phyloP scores from a whole-genome alignment of 2,329 filamentous ascomycete species.

The Colletotrichum sansevieriae region DNA sequence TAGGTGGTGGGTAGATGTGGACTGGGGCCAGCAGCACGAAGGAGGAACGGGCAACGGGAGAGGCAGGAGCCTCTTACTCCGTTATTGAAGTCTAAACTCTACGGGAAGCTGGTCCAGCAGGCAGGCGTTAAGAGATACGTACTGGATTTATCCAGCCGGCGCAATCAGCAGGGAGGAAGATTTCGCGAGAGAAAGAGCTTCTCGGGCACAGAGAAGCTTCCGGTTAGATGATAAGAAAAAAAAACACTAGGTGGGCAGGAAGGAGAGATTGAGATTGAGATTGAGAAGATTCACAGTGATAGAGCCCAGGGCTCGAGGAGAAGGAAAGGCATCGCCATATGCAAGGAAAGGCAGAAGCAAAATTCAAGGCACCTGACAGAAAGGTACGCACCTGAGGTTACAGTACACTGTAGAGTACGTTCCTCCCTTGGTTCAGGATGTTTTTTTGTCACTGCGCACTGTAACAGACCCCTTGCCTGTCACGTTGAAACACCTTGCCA shows the following conservation, averaged over 20 bases:
- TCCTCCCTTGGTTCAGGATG: neutral
- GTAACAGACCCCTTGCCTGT: neutral
- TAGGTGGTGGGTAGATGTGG: neutral
- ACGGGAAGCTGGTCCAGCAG: no score
- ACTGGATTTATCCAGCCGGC: no score
- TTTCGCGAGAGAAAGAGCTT: no score
- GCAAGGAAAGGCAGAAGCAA: neutral
- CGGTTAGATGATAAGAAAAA: no score
- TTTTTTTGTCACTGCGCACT: conserved; percentile 18
- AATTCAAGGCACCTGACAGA: no score
- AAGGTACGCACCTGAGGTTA: no score
- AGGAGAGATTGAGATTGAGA: neutral
- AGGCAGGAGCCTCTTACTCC: neutral
- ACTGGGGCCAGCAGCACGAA: conserved; percentile 6
- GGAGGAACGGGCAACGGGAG: neutral
- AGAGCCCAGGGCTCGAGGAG: neutral
- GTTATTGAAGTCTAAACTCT: no score
- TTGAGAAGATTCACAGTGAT: neutral
- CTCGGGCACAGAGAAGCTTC: no score
- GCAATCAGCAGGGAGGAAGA: no score
- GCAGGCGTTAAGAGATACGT: no score
- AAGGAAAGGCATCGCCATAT: neutral
- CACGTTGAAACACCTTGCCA: conserved; percentile 21
- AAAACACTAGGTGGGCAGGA: neutral
- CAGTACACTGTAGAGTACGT: no score